phyloP scores from a whole-genome alignment of 768 basidiomycete genomes.

The Tephrocybe sp. region DNA sequence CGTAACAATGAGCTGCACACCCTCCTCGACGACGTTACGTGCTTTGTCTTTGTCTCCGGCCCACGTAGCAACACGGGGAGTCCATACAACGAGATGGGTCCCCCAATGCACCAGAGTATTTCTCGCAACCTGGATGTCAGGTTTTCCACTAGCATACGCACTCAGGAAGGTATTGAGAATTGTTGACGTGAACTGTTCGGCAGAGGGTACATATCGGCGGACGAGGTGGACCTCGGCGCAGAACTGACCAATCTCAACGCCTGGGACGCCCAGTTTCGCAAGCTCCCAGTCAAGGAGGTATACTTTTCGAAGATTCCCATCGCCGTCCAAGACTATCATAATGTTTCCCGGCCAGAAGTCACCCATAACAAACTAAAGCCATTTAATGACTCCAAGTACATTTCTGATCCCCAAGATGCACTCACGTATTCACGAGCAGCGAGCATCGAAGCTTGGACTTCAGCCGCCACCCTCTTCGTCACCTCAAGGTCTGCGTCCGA shows the following conservation, averaged over 20 bases:
- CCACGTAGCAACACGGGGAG: constrained; percentile 49
- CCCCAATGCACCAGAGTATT: constrained; percentile 50
- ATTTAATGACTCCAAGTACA: no score
- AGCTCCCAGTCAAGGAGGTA: constrained; percentile 70
- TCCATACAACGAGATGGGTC: constrained; percentile 52
- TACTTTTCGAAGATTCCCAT: constrained; percentile 37
- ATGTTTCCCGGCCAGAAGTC: constrained; percentile 79
- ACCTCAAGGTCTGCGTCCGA: constrained; percentile 30
- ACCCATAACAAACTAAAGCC: constrained; percentile 53
- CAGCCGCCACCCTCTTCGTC: constrained; percentile 31
- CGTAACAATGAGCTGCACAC: constrained; percentile 42
- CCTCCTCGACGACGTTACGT: constrained; percentile 49
- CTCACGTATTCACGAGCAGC: constrained; percentile 24
- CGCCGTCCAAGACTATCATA: constrained; percentile 38
- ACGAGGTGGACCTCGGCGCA: constrained; percentile 58
- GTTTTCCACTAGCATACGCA: constrained; percentile 36
- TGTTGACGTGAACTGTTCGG: constrained; percentile 32
- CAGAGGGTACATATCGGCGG: constrained; percentile 44
- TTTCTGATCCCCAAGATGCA: no score
- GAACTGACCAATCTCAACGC: constrained; percentile 64
- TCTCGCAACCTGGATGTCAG: constrained; percentile 30
- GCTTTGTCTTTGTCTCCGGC: constrained; percentile 43
- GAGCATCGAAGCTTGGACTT: constrained; percentile 28
- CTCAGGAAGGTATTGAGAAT: constrained; percentile 45
- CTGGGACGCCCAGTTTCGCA: constrained; percentile 54